A percentile compares a stretch with the other conserved stretches of the same genome.
phyloP scores from a whole-genome alignment of 2,329 filamentous ascomycete genomes.

The Diaporthe sp. region DNA sequence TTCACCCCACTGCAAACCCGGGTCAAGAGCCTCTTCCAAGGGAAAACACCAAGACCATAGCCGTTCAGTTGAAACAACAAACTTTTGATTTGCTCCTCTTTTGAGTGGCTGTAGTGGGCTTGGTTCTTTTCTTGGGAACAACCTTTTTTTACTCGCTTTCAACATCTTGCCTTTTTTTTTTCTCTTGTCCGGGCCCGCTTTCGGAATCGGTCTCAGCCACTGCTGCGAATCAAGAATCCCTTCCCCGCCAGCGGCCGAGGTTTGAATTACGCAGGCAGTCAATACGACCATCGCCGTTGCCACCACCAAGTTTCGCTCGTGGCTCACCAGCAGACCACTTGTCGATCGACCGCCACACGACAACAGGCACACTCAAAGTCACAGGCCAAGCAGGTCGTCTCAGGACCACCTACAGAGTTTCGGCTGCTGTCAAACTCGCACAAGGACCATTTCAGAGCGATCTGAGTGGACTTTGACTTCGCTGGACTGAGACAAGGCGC shows the following conservation, averaged over 20 bases:
- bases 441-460: constrained; percentile 12
- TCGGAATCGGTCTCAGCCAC: constrained; percentile 40
- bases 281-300: constrained; percentile 20
- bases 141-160: constrained; percentile 8
- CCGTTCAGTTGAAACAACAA: background rate
- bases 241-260: constrained; percentile 11
- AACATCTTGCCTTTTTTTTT: background rate
- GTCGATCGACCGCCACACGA: constrained; percentile 9
- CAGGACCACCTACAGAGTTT: constrained; percentile 6
- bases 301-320: constrained; percentile 29
- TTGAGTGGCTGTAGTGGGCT: constrained; percentile 8
- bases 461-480: constrained; percentile 26
- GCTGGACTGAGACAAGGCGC: constrained; percentile 37
- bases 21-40: constrained; percentile 21
- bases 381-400: constrained; percentile 23
- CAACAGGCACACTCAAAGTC: constrained; percentile 14
- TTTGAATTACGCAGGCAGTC: background rate
- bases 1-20: constrained; percentile 12
- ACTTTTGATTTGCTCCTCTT: constrained; percentile 22
- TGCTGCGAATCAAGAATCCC: background rate
- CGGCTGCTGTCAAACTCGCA: constrained; percentile 12
- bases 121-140: background rate
- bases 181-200: constrained; percentile 25
- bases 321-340: constrained; percentile 20
- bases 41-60: background rate